Percentiles rank a stretch among this genome's conserved stretches.
phyloP scores from a whole-genome alignment of 1,284 basidiomycete species.

The Ceratobasidium sp. region DNA sequence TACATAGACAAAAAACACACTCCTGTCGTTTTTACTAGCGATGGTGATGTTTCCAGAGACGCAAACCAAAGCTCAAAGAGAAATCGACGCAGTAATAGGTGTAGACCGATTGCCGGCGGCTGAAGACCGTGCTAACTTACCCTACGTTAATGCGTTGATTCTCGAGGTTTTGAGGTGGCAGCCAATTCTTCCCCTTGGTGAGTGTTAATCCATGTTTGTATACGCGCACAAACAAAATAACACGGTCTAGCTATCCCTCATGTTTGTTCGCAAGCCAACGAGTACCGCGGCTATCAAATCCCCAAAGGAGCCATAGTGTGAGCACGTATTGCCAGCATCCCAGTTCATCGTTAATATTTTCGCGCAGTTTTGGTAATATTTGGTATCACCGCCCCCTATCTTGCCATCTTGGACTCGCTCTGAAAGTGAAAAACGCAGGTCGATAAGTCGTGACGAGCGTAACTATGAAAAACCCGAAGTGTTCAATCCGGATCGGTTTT shows the following conservation, averaged over 20 bases:
- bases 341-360: constrained; percentile 41
- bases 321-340: background rate
- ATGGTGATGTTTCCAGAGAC: constrained; percentile 45
- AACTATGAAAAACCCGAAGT: constrained; percentile 56
- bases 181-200: constrained; percentile 27
- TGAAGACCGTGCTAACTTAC: constrained; percentile 42
- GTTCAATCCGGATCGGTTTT: constrained; percentile 59
- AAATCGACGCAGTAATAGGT: constrained; percentile 44
- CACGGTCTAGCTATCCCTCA: constrained; percentile 50
- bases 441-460: constrained; percentile 56
- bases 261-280: constrained; percentile 50
- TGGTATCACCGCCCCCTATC: constrained; percentile 52
- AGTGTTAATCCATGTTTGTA: background rate
- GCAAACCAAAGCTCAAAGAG: constrained; percentile 44
- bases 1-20: constrained; percentile 44
- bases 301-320: constrained; percentile 49
- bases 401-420: background rate
- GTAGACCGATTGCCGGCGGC: constrained; percentile 35
- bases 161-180: constrained; percentile 46
- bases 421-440: constrained; percentile 54
- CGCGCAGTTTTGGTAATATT: constrained; percentile 55
- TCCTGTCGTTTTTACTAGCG: constrained; percentile 20
- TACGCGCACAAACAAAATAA: background rate
- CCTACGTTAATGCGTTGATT: constrained; percentile 42
- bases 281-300: constrained; percentile 53